Base-by-base conservation (phyloP, 2,329 filamentous ascomycete species). In the Tolypocladium tundrense region DNA sequence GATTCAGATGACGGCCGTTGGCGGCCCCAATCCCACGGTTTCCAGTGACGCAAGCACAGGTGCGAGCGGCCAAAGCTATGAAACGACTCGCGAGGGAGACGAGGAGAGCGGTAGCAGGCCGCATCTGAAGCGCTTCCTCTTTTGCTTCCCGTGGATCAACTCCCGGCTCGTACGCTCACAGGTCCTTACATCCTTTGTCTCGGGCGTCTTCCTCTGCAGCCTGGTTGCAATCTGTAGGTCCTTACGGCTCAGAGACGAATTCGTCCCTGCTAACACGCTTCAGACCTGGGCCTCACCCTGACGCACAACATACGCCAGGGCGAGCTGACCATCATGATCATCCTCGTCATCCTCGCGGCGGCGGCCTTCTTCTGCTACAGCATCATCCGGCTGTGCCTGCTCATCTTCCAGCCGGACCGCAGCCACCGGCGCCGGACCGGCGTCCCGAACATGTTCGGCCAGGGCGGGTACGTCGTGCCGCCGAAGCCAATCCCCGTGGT, bases 281-380 rank as follows among this genome's bases (percentile, higher is more conserved):
- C 54, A 94, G 90, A 94, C 69, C 80, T 95, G 62, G 83, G 83
- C 6, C 80, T 96, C 51, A 82, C 85, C 24, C 77, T 91, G 51
- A 86, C 87, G 3, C 79, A 83, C 60, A 82, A 81, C 45, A 78
- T 84, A 60, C 76, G 82, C 55, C 82, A 82, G 48, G 83, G 83
- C 69, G 88, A 91, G 70, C 87, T 95, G 67, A 88, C 91, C 65
- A 83, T 95, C 59, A 77, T 95, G 56, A 80, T 96, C 60, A 86
- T 96, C 58, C 79, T 96, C 56, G 79, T 92, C 62, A 86, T 95
- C 58, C 74, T 95, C 55, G 76, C 87, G 56, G 81, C 87, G 40
- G 86, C 87, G 2, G 83, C 93, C 63, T 85, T 95, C 73, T 94
- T 96, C 77, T 88, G 85, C 66, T 90, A 95, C 72, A 84, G 86